Evolutionary conservation across 1,284 basidiomycete species (phyloP).

Genomic region (Sporisorium sorghi): DNA sequence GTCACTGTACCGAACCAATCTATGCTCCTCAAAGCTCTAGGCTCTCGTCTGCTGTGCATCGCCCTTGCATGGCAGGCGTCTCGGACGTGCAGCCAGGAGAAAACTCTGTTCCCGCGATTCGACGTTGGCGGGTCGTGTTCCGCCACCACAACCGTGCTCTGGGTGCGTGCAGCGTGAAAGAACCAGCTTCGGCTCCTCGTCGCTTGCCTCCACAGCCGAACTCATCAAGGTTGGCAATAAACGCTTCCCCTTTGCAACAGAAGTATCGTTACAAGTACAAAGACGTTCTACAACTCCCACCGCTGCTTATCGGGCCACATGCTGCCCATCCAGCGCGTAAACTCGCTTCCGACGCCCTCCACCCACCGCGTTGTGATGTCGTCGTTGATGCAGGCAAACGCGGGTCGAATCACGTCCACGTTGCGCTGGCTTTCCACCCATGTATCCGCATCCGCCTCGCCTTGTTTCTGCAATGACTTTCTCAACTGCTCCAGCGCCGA

Average conservation of each 20-base stretch:
- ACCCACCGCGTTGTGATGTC: conserved; percentile 37
- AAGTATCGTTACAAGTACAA: background rate
- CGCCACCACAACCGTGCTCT: no score
- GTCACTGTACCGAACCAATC: no score
- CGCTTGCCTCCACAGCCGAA: background rate
- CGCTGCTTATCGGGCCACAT: conserved; percentile 31
- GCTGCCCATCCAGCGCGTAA: conserved; percentile 22
- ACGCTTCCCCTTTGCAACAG: background rate
- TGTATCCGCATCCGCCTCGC: background rate
- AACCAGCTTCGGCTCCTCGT: no score
- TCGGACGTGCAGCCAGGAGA: no score
- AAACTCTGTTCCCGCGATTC: no score
- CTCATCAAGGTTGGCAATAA: no score
- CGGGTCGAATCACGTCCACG: conserved; percentile 13
- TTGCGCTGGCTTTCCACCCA: conserved; percentile 23
- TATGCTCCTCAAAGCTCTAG: no score
- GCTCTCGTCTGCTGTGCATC: no score
- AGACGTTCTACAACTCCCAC: conserved; percentile 28
- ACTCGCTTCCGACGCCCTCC: conserved; percentile 14
- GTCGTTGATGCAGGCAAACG: conserved; percentile 48
- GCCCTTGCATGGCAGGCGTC: no score
- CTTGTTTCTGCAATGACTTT: background rate
- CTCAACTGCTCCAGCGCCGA: conserved; percentile 14
- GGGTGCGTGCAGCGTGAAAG: no score
- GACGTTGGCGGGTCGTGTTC: no score